Percentiles rank a stretch among this genome's conserved stretches.
phyloP scores from a whole-genome alignment of 495 filamentous ascomycete genomes.

The Annulohypoxylon stygium region DNA sequence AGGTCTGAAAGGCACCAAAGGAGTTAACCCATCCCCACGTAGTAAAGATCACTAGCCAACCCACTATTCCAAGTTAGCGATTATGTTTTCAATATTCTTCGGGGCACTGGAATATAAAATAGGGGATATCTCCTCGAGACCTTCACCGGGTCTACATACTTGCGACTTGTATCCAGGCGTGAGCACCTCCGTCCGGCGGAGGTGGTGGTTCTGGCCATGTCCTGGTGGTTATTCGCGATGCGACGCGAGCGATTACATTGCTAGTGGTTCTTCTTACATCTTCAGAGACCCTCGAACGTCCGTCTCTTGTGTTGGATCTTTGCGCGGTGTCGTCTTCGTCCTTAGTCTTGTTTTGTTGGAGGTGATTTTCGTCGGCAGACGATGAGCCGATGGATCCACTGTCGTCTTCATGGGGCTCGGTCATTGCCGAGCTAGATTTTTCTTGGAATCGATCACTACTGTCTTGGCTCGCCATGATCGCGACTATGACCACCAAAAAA shows the following conservation, averaged over 20 bases:
- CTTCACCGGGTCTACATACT: constrained; percentile 35
- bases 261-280: constrained; percentile 50
- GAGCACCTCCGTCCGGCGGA: constrained; percentile 72
- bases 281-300: constrained; percentile 26
- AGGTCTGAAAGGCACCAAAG: constrained; percentile 81
- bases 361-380: constrained; percentile 14
- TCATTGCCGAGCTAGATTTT: constrained; percentile 17
- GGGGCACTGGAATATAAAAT: not conserved
- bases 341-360: constrained; percentile 12
- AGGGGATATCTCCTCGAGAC: not conserved
- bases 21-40: constrained; percentile 83
- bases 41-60: constrained; percentile 75
- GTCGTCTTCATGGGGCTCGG: constrained; percentile 29
- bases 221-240: constrained; percentile 57
- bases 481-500: not conserved
- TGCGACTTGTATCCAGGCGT: constrained; percentile 76
- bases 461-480: constrained; percentile 34
- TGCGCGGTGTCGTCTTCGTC: constrained; percentile 6
- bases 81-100: not conserved
- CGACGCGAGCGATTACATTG: constrained; percentile 46
- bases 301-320: constrained; percentile 18
- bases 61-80: constrained; percentile 53
- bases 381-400: constrained; percentile 31
- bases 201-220: constrained; percentile 68
- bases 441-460: constrained; percentile 17